These are phyloP conservation scores for Euphorbia tirucalli DNA, from an alignment of 345 rosid species.

Conservation along the genomic window DNA sequence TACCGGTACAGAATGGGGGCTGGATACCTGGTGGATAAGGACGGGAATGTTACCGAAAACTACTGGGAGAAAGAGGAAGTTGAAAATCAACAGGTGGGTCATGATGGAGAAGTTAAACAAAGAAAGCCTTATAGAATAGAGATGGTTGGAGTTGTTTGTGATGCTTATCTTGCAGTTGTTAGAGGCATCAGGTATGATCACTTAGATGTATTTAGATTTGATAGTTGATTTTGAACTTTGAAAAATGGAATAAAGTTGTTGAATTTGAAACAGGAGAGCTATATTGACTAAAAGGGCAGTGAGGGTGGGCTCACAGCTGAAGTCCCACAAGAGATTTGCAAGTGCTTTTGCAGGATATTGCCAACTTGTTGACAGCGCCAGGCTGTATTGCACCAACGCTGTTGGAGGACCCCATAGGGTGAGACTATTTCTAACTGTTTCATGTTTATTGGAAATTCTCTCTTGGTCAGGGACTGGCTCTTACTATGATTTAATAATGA, in stretches of 20 bases:
- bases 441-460: too few relatives aligned
- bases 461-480: too few relatives aligned
- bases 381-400: slow-evolving; percentile 79
- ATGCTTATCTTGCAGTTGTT: slow-evolving; percentile 84
- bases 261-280: slow-evolving; percentile 67
- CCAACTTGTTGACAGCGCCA: slow-evolving; percentile 75
- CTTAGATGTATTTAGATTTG: background rate
- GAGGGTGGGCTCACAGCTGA: slow-evolving; percentile 76
- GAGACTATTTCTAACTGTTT: background rate
- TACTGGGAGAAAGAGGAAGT: slow-evolving; percentile 81
- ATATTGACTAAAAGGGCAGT: slow-evolving; percentile 86
- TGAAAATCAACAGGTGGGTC: slow-evolving; percentile 26
- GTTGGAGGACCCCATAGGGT: slow-evolving; percentile 86
- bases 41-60: slow-evolving; percentile 68
- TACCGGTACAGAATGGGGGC: slow-evolving; percentile 82
- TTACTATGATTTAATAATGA: too few relatives aligned
- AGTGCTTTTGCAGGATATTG: slow-evolving; percentile 74
- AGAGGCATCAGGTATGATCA: slow-evolving; percentile 81
- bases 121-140: slow-evolving; percentile 92
- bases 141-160: slow-evolving; percentile 89
- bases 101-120: slow-evolving; percentile 36
- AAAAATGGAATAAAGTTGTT: slow-evolving; percentile 8
- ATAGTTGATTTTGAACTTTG: background rate
- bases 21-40: slow-evolving; percentile 58
- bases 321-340: slow-evolving; percentile 91